Evolutionary conservation across 2,329 filamentous ascomycete species (phyloP), one percentile per base, ranked within the genome.

Genomic region (Alternaria incomplexa): DNA sequence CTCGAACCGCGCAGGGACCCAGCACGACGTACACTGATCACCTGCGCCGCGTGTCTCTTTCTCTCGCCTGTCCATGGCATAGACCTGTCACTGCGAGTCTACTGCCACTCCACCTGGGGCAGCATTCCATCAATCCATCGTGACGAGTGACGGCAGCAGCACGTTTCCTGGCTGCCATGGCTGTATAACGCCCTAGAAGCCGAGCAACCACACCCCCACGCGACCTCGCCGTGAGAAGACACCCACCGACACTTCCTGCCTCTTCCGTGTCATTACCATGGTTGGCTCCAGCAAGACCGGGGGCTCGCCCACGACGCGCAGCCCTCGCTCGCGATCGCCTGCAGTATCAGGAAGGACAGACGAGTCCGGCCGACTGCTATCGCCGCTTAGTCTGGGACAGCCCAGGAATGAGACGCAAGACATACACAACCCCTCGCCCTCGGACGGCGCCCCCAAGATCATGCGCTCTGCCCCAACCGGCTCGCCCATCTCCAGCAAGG

Each of bases 381-480:
- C 74, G 17, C 72, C 75, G 40, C 68, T 79, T 13, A 70, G 71
- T n/a, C 30, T 62, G 30, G 73, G 70, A 13, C 70, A 71, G 25
- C 63, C 43, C 62, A 63, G 62, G 4, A 66, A 69, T 22, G 56
- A 69, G 17, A 67, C 69, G 9, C 65, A 70, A 22, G 62, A 67
- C 25, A 58, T 66, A 17, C 65, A 68, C 47, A 56, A 50, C 15
- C 62, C 57, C 9, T 62, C 62, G 25, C 56, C 56, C 2, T 53
- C 69, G 1, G 74, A 76, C 50, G 73, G 72, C 30, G 68, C 64
- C 3, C 74, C 76, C 61, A 72, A 69, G 48, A 76, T 76, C 45
- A 73, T 75, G 60, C 71, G 65, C 22, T 71, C 74, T 10, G 74
- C 70, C 50, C 70, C 77, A 20, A 76, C 75, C 8, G 75, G 70